Evolutionary conservation across 1,284 basidiomycete species (phyloP).

Genomic region (Fomes fomentarius): DNA sequence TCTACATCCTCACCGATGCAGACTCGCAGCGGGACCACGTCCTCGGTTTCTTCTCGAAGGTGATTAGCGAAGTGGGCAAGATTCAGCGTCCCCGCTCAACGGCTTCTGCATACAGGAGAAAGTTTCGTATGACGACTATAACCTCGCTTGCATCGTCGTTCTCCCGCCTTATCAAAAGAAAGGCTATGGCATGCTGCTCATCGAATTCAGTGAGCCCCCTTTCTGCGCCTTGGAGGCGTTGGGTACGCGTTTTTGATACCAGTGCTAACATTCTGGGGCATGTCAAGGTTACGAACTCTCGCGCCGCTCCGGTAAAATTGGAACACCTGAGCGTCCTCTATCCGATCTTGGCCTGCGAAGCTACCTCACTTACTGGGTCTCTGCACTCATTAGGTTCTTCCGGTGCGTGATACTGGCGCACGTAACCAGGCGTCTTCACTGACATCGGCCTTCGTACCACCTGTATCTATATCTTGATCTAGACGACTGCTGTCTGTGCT

Average conservation of each 20-base stretch:
- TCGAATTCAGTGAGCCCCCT: slow-evolving; percentile 88
- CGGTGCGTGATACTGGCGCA: slow-evolving; percentile 44
- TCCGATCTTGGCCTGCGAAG: slow-evolving; percentile 92
- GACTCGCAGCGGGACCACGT: slow-evolving; percentile 78
- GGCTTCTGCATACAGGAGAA: slow-evolving; percentile 73
- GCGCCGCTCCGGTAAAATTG: slow-evolving; percentile 73
- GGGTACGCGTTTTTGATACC: background rate
- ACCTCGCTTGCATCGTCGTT: slow-evolving; percentile 95
- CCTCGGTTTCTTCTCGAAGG: slow-evolving; percentile 96
- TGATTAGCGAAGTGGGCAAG: slow-evolving; percentile 30
- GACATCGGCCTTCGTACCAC: background rate
- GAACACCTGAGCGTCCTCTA: slow-evolving; percentile 94
- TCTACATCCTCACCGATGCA: slow-evolving; percentile 93
- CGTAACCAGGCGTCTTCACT: background rate
- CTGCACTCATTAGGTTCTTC: slow-evolving; percentile 84
- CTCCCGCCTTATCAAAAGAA: slow-evolving; percentile 92
- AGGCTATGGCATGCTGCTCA: slow-evolving; percentile 94
- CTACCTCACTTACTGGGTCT: slow-evolving; percentile 92
- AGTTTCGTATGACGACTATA: slow-evolving; percentile 94
- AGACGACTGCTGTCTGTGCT: slow-evolving; percentile 64
- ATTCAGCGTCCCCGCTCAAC: slow-evolving; percentile 5
- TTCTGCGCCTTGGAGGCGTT: slow-evolving; percentile 1
- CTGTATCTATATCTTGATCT: background rate
- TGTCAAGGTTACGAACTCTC: slow-evolving; percentile 88
- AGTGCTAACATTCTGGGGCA: background rate